Base-by-base conservation (phyloP, 2,329 filamentous ascomycete species). In the Aspergillus spinulosporus region DNA sequence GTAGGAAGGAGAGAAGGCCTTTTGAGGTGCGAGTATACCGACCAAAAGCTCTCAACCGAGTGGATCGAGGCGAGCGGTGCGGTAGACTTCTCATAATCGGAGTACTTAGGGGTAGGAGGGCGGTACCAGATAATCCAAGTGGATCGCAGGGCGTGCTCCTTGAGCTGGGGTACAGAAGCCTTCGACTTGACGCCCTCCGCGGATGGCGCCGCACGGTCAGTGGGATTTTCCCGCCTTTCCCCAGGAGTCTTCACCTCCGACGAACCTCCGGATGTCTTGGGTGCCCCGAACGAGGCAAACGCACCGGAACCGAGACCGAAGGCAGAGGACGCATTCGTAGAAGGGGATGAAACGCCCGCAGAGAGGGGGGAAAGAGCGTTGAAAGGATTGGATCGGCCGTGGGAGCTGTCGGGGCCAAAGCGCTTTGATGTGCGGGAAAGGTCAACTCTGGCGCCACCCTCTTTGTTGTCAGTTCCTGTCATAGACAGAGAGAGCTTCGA, bases 51-150 rank as follows among this genome's bases (percentile, higher is more conserved):
- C 76, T 97, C 92, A 49, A 85, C 91, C 4, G 90, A 91, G 58
- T 83, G 83, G 69, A 96, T 90, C 54, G 84, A 84, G 66, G 90
- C 93, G 69, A 97, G 86, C 39, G 92, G 85, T 67, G 94, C 89
- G 59, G 96, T 87, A 5, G 93, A 97, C 76, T 97, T 96, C 74
- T 99, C 94, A 74, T 99, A 99, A 75, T 97, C 93, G 69, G 94
- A 93, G 63, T 93, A 94, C 79, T 99, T 99, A 64, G 91, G 92
- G 66, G 95, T 96, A 49, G 94, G 94, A 39, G 94, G 94, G 58
- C 94, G 86, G 76, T 95, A 99, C 92, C 94, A 97, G 73, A 97
- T 91, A 34, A 96, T 88, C 94, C 94, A 99, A 61, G 87, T 88
- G 74, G 91, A 87, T 76, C 89, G 92, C 66, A 97, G 81, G 58